phyloP scores from a whole-genome alignment of 805 yeast genomes.

The Hanseniaspora occidentalis region DNA sequence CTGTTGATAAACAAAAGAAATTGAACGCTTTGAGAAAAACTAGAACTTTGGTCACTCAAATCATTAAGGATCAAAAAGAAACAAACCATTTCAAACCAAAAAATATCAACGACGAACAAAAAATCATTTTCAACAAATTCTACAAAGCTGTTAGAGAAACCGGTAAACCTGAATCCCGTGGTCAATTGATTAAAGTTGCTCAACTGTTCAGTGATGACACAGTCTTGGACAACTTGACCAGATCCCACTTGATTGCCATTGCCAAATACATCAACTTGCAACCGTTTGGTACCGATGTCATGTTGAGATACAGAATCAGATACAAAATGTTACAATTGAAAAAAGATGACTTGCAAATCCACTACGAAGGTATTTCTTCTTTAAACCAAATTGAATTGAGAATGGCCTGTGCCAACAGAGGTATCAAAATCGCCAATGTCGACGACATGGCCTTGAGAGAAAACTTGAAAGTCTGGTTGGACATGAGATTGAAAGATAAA shows the following conservation, averaged over 20 bases:
- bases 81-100: constrained; percentile 59
- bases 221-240: constrained; percentile 81
- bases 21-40: constrained; percentile 44
- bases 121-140: constrained; percentile 64
- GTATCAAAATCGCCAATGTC: constrained; percentile 68
- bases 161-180: constrained; percentile 49
- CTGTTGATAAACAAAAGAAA: constrained; percentile 47
- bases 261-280: constrained; percentile 82
- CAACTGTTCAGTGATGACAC: constrained; percentile 85
- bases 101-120: constrained; percentile 57
- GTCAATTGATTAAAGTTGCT: constrained; percentile 72
- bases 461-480: constrained; percentile 78
- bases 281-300: constrained; percentile 87
- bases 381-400: constrained; percentile 70
- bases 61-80: constrained; percentile 52
- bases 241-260: constrained; percentile 87
- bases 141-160: constrained; percentile 57
- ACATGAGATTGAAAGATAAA: constrained; percentile 74
- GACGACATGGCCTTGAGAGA: constrained; percentile 76
- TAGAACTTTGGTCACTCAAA: constrained; percentile 48
- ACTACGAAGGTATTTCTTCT: constrained; percentile 85
- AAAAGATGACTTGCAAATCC: constrained; percentile 83
- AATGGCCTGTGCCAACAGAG: constrained; percentile 86
- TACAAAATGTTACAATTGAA: constrained; percentile 83
- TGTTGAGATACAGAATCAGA: constrained; percentile 86